Conservation (phyloP, 176 grass and related monocot species). For the Paspalum vaginatum region DNA sequence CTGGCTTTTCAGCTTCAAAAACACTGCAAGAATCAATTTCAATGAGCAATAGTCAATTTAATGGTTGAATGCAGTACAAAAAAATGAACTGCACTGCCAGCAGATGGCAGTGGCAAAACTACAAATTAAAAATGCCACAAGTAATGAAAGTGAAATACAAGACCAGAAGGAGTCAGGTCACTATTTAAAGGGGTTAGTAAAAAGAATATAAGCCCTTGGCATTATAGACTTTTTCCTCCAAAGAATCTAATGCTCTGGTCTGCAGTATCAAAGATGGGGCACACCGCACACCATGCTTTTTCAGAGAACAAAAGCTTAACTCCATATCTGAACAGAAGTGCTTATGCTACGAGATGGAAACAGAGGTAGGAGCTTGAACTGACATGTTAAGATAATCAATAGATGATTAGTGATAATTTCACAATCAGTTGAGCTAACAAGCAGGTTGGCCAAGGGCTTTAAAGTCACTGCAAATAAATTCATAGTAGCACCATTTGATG, state of each 20-base stretch:
- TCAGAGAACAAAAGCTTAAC: neutral
- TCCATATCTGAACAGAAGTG: neutral
- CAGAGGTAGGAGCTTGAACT: neutral
- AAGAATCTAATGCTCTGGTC: neutral
- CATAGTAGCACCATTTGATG: neutral
- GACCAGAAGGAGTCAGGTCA: neutral
- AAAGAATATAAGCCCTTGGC: neutral
- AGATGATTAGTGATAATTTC: neutral
- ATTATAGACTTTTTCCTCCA: neutral
- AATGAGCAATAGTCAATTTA: conserved; percentile 28
- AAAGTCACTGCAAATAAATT: neutral
- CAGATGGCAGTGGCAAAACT: conserved; percentile 14
- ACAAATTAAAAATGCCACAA: neutral
- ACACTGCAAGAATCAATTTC: conserved; percentile 58
- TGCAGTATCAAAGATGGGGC: neutral
- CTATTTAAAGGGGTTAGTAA: neutral
- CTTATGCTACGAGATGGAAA: conserved; percentile 5
- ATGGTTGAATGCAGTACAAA: conserved; percentile 15
- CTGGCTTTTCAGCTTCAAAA: conserved; percentile 95
- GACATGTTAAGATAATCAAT: neutral
- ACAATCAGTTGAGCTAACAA: neutral
- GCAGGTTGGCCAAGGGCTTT: neutral
- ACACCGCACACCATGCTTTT: neutral
- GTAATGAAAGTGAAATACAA: conserved; percentile 3
- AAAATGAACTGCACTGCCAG: neutral